Evolutionary conservation across 345 rosid species (phyloP).

Genomic region (Boechera divaricarpa): DNA sequence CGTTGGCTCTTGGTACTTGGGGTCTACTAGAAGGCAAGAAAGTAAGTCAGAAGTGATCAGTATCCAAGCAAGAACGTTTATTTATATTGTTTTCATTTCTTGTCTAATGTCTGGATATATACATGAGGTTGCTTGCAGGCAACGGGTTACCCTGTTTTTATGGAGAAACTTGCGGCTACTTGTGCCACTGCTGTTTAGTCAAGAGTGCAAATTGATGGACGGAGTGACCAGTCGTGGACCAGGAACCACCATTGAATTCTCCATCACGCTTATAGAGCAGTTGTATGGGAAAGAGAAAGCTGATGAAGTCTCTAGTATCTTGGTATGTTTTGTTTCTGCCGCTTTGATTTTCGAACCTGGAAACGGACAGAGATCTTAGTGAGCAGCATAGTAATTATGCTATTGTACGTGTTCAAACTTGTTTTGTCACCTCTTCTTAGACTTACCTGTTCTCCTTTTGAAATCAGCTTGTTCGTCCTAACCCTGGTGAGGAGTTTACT

Average conservation of each 20-base stretch:
- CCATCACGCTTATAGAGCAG: slow-evolving; percentile 70
- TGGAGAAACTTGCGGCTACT: slow-evolving; percentile 77
- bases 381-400: neutral
- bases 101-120: slow-evolving; percentile 5
- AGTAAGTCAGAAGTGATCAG: slow-evolving; percentile 45
- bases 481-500: slow-evolving; percentile 76
- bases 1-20: slow-evolving; percentile 88
- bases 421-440: slow-evolving; percentile 3
- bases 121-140: slow-evolving; percentile 56
- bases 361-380: neutral
- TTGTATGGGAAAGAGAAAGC: slow-evolving; percentile 83
- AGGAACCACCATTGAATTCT: slow-evolving; percentile 90
- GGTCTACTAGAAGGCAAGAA: slow-evolving; percentile 82
- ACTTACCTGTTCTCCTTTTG: slow-evolving; percentile 23
- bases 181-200: slow-evolving; percentile 75
- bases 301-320: slow-evolving; percentile 65
- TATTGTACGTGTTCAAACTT: neutral
- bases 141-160: slow-evolving; percentile 81
- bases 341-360: neutral
- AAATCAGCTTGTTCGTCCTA: slow-evolving; percentile 71
- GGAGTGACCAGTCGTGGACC: slow-evolving; percentile 85
- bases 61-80: neutral
- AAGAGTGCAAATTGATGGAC: slow-evolving; percentile 82
- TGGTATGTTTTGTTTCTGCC: slow-evolving; percentile 57
- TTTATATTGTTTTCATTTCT: neutral